phyloP scores from a whole-genome alignment of 441 rosid genomes.

The Erodium moschatum region DNA sequence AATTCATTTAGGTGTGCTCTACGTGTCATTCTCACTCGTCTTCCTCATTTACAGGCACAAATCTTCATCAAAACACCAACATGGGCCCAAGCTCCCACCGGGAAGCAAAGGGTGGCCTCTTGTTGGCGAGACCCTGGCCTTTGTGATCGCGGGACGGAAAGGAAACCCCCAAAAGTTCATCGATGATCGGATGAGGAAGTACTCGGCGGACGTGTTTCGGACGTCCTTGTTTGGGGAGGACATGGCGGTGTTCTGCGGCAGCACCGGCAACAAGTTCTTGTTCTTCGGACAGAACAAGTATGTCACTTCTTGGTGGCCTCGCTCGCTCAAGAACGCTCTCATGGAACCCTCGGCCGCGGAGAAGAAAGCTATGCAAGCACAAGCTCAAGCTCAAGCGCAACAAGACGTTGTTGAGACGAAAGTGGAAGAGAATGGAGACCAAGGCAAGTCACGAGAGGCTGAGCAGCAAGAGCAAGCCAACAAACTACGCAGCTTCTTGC shows the following conservation, averaged over 20 bases:
- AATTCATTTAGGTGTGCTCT: not conserved
- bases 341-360: slow-evolving; percentile 9
- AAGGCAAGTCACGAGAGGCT: not conserved
- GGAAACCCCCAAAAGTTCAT: slow-evolving; percentile 30
- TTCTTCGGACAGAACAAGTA: slow-evolving; percentile 25
- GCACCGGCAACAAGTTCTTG: slow-evolving; percentile 24
- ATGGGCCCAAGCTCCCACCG: slow-evolving; percentile 22
- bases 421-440: not conserved
- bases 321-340: slow-evolving; percentile 19
- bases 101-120: slow-evolving; percentile 30
- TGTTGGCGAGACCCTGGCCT: slow-evolving; percentile 28
- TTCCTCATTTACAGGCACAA: not conserved
- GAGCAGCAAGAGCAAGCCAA: slow-evolving; percentile 6
- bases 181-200: slow-evolving; percentile 16
- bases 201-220: slow-evolving; percentile 25
- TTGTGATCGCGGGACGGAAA: slow-evolving; percentile 11
- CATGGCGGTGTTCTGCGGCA: slow-evolving; percentile 29
- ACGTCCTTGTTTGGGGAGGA: slow-evolving; percentile 24
- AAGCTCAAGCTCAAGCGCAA: not conserved
- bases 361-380: not conserved
- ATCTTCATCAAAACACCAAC: not conserved
- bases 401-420: too few relatives aligned
- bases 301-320: slow-evolving; percentile 26
- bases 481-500: slow-evolving; percentile 16
- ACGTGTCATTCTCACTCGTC: not conserved